A percentile compares a stretch with the other conserved stretches of the same genome.
Conservation (phyloP, 2,329 filamentous ascomycete species). For the Pleurostoma richardsiae region DNA sequence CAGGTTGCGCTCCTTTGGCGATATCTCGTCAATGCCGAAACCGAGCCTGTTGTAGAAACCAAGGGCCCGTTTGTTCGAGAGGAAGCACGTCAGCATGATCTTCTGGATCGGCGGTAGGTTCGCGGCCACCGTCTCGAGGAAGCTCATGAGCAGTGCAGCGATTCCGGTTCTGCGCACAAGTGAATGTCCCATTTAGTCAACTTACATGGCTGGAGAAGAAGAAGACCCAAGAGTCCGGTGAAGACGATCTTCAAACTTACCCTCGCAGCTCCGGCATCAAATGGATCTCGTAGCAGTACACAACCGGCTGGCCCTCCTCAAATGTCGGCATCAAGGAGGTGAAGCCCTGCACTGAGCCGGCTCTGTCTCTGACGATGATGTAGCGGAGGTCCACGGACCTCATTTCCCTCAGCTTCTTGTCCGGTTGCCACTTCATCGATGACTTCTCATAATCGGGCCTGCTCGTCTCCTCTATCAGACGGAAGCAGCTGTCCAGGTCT, state of each 20-base stretch:
- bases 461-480: slow-evolving; percentile 59
- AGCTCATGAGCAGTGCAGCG: slow-evolving; percentile 52
- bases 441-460: slow-evolving; percentile 59
- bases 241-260: no score
- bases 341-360: slow-evolving; percentile 42
- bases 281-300: slow-evolving; percentile 80
- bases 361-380: slow-evolving; percentile 47
- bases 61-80: slow-evolving; percentile 51
- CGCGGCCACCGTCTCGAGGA: slow-evolving; percentile 47
- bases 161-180: slow-evolving; percentile 42
- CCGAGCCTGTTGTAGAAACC: slow-evolving; percentile 59
- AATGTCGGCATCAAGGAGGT: slow-evolving; percentile 68
- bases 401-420: slow-evolving; percentile 64
- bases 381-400: slow-evolving; percentile 61
- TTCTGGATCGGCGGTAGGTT: slow-evolving; percentile 54
- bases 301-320: slow-evolving; percentile 59
- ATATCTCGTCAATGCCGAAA: slow-evolving; percentile 49
- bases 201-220: no score
- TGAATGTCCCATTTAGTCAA: no score
- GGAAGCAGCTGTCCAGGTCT: slow-evolving; percentile 49
- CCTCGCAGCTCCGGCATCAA: slow-evolving; percentile 51
- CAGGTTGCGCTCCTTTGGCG: slow-evolving; percentile 47
- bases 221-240: no score
- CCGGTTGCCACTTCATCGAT: slow-evolving; percentile 56
- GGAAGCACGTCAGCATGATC: slow-evolving; percentile 71